These are phyloP conservation scores for Plasmodium inui DNA, from an alignment of 169 alveolate genomes.

Conservation along the genomic window DNA sequence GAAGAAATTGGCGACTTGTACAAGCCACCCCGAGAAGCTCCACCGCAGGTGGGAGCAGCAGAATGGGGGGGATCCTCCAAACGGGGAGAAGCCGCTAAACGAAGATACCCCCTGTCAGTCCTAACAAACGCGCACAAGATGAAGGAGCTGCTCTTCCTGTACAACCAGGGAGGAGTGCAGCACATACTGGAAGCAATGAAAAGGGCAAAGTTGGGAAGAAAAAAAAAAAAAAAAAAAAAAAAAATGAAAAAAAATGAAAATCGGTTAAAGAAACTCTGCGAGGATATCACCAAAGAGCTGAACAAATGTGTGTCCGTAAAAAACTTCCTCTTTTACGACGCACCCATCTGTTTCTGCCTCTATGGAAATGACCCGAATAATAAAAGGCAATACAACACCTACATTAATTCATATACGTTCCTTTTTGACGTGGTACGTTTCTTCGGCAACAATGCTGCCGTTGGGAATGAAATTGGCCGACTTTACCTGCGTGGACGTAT, in stretches of 20 bases:
- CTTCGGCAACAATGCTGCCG: slow-evolving; percentile 17
- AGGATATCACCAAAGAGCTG: slow-evolving; percentile 16
- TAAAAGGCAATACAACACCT: slow-evolving; percentile 60
- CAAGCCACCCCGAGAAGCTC: not conserved
- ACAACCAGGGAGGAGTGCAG: slow-evolving; percentile 44
- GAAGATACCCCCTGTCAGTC: not conserved
- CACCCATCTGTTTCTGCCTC: slow-evolving; percentile 67
- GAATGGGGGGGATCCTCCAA: not conserved
- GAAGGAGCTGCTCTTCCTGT: slow-evolving; percentile 36
- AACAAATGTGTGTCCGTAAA: slow-evolving; percentile 20
- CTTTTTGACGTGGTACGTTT: slow-evolving; percentile 34
- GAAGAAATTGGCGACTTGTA: not conserved
- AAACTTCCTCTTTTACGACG: slow-evolving; percentile 52
- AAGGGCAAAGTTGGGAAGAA: slow-evolving; percentile 1
- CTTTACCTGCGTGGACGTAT: not conserved
- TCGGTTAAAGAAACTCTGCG: slow-evolving; percentile 11
- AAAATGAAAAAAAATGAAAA: not conserved
- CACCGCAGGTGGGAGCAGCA: not conserved
- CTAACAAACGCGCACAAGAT: slow-evolving; percentile 16
- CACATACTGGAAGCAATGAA: slow-evolving; percentile 34
- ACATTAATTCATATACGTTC: slow-evolving; percentile 58
- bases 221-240: not conserved
- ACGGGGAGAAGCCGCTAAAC: not conserved
- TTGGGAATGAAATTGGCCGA: not conserved
- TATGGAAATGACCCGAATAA: slow-evolving; percentile 48